phyloP scores from a whole-genome alignment of 2,329 filamentous ascomycete genomes.

The Xylaria sp. region DNA sequence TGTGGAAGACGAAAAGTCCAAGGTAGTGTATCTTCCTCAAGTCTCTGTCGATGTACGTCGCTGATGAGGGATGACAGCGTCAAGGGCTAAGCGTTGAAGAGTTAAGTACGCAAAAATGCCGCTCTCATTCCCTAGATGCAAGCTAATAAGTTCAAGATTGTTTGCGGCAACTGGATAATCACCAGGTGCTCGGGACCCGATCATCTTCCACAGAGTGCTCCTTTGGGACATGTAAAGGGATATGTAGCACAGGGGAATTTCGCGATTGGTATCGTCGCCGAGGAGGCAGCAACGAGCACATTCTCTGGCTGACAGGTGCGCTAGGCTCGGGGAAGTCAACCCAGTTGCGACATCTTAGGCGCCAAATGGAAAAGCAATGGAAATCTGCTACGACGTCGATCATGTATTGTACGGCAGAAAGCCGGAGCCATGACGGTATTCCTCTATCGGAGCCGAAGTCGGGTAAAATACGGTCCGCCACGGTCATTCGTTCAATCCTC shows the following conservation, averaged over 20 bases:
- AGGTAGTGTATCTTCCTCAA: conserved; percentile 17
- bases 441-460: conserved; percentile 9
- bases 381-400: conserved; percentile 23
- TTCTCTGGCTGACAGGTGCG: conserved; percentile 35
- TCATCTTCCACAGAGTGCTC: background rate
- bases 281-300: conserved; percentile 23
- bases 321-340: conserved; percentile 37
- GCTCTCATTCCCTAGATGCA: background rate
- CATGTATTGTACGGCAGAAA: conserved; percentile 30
- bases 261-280: conserved; percentile 34
- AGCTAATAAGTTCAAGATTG: conserved; percentile 28
- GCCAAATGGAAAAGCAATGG: conserved; percentile 34
- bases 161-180: conserved; percentile 17
- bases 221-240: conserved; percentile 23
- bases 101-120: conserved; percentile 15
- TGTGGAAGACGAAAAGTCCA: conserved; percentile 25
- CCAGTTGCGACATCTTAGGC: conserved; percentile 22
- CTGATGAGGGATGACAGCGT: conserved; percentile 27
- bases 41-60: background rate
- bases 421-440: conserved; percentile 4
- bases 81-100: conserved; percentile 24
- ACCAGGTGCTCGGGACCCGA: background rate
- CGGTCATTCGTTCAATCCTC: conserved; percentile 30
- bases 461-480: conserved; percentile 22
- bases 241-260: conserved; percentile 32